A percentile compares a stretch with the other conserved stretches of the same genome.
Conservation (phyloP, 2,329 filamentous ascomycete genomes). For the Paracamarosporium sp. region DNA sequence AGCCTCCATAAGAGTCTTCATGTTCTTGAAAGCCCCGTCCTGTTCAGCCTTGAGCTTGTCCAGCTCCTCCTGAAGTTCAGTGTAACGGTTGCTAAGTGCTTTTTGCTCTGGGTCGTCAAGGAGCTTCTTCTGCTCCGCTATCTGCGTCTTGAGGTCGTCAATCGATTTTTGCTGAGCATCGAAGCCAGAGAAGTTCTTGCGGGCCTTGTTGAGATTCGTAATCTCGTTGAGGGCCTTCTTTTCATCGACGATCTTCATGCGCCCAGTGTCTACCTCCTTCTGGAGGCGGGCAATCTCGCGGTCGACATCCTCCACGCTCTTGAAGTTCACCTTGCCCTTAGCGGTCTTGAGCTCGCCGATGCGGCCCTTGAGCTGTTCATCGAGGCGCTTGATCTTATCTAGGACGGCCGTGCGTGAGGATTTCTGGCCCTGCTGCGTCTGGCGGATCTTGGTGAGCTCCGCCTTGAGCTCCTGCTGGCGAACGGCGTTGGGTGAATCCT, state of each 20-base stretch:
- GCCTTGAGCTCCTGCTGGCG: constrained; percentile 84
- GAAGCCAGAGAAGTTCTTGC: constrained; percentile 88
- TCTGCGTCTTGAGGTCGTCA: constrained; percentile 83
- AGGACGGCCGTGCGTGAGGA: constrained; percentile 76
- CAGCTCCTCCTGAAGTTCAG: constrained; percentile 83
- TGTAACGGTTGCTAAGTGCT: constrained; percentile 86
- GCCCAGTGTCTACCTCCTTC: constrained; percentile 84
- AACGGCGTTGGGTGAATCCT: constrained; percentile 80
- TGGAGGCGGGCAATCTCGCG: constrained; percentile 80
- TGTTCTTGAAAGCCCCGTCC: constrained; percentile 86
- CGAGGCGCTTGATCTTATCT: constrained; percentile 91
- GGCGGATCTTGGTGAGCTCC: constrained; percentile 82
- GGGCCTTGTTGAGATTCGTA: constrained; percentile 81
- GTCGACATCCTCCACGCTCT: constrained; percentile 87
- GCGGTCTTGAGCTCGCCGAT: constrained; percentile 87
- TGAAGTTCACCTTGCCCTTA: constrained; percentile 81
- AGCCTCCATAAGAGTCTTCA: constrained; percentile 85
- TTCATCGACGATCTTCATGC: constrained; percentile 96
- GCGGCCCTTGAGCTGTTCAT: constrained; percentile 85
- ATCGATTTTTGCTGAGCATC: constrained; percentile 89
- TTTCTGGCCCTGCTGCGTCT: constrained; percentile 89
- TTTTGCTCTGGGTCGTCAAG: constrained; percentile 92
- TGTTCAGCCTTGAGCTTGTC: constrained; percentile 91
- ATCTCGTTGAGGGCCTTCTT: constrained; percentile 90
- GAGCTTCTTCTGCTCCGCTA: constrained; percentile 85